phyloP scores from a whole-genome alignment of 108 stramenopile species.

The Pseudonitzschia multiseries region DNA sequence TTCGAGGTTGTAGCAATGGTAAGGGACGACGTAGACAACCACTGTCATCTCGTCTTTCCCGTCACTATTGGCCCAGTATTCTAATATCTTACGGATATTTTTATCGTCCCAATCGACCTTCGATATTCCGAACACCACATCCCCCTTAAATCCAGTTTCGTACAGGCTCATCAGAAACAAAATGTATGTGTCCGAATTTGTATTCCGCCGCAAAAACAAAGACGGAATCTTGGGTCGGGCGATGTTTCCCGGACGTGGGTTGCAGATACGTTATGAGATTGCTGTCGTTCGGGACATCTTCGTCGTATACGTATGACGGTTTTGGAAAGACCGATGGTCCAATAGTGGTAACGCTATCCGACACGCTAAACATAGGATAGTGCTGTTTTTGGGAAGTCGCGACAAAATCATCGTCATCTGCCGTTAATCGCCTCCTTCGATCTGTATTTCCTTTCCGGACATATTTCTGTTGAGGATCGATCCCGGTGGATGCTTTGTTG shows the following conservation, averaged over 20 bases:
- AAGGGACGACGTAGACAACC: constrained; percentile 37
- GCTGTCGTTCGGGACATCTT: not conserved
- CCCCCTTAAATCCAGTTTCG: constrained; percentile 52
- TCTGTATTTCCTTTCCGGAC: no score
- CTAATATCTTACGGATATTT: constrained; percentile 24
- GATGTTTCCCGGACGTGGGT: constrained; percentile 30
- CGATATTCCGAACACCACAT: constrained; percentile 53
- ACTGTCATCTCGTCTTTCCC: constrained; percentile 31
- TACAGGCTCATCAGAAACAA: constrained; percentile 48
- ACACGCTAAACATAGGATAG: not conserved
- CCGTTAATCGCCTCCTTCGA: not conserved
- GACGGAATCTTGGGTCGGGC: constrained; percentile 41
- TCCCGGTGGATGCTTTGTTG: no score
- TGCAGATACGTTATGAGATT: not conserved
- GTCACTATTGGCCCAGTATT: not conserved
- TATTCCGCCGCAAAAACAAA: constrained; percentile 37
- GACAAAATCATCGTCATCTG: constrained; percentile 3
- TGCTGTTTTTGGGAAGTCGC: not conserved
- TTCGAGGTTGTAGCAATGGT: constrained; percentile 42
- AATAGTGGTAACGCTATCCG: not conserved
- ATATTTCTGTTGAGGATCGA: no score
- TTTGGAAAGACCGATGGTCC: constrained; percentile 36
- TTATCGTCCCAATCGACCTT: constrained; percentile 26
- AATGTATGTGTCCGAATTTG: constrained; percentile 40
- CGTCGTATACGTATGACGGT: constrained; percentile 17